Base-by-base conservation (phyloP, 805 yeast species). In the Tetrapisispora fleetii region DNA sequence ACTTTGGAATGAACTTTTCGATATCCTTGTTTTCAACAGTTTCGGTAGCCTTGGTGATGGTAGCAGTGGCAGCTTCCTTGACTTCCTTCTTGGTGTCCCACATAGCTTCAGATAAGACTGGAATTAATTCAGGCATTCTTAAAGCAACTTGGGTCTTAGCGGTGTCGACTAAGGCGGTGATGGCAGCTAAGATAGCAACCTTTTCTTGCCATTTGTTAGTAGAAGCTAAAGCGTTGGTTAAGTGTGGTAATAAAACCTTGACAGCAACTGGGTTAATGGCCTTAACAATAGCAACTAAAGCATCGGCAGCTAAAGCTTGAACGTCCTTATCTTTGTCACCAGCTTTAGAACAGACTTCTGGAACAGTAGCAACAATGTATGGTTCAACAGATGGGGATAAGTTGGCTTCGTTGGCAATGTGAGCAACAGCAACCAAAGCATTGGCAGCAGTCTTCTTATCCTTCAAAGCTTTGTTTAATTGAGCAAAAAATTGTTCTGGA, bases 11-110 rank as follows among this genome's bases (percentile, higher is more conserved):
- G 79, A 93, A 93, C 80, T 91, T 88, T 76, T 88, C 96, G 70
- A 93, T 95, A 90, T 93, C 99, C 84, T 91, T 93, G 93, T 93
- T 93, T 73, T 91, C 95, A 62, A 93, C 91, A 67, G 98, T 89
- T 74, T 90, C 93, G 65, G 99, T 93, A 62, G 95, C 83, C 76
- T 88, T 87, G 73, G 90, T 79, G 81, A 93, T 89, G 73, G 98
- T 88, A 65, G 82, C 83, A 63, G 93, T 85, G 58, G 99, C 98
- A 70, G 95, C 95, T 62, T 78, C 80, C 84, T 93, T 93, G 70
- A 93, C 99, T 69, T 93, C 98, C 75, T 80, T 78, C 83, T 93
- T 93, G 75, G 99, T 93, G 76, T 93, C 99, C 99, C 99, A 93
- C 98, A 93, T 93, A 66, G 97, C 88, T 79, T 93, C 99, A 63